Evolutionary conservation across 2,329 filamentous ascomycete genomes (phyloP).

Genomic region (Neonectria hederae): DNA sequence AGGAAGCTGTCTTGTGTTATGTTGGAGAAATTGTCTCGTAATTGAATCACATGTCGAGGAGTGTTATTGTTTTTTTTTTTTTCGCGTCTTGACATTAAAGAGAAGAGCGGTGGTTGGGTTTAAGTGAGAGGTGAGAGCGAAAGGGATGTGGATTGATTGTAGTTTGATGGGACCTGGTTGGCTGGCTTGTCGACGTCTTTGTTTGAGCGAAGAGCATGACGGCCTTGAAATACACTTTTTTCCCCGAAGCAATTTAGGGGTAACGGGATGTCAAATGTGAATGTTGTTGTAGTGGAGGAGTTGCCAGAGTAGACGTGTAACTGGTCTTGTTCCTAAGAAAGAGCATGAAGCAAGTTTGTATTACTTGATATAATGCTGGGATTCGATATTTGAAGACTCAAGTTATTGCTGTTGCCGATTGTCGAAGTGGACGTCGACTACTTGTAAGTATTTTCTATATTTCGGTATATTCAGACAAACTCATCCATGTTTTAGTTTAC

Average conservation of each 20-base stretch:
- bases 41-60: constrained; percentile 22
- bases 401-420: neutral
- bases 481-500: too few species aligned
- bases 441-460: too few species aligned
- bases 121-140: neutral
- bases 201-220: neutral
- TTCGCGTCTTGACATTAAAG: neutral
- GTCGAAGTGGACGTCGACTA: neutral
- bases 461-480: too few species aligned
- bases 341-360: constrained; percentile 5
- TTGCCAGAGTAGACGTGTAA: neutral
- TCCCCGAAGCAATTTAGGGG: neutral
- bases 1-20: constrained; percentile 3
- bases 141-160: constrained; percentile 2
- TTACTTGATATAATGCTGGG: neutral
- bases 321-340: neutral
- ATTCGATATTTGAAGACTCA: neutral
- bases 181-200: neutral
- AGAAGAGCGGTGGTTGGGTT: neutral
- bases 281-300: neutral
- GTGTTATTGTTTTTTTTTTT: constrained; percentile 9
- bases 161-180: neutral
- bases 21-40: constrained; percentile 27
- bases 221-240: neutral
- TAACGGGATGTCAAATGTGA: neutral